Evolutionary conservation across 1,284 basidiomycete species (phyloP).

Genomic region (Austroboletus sp.): DNA sequence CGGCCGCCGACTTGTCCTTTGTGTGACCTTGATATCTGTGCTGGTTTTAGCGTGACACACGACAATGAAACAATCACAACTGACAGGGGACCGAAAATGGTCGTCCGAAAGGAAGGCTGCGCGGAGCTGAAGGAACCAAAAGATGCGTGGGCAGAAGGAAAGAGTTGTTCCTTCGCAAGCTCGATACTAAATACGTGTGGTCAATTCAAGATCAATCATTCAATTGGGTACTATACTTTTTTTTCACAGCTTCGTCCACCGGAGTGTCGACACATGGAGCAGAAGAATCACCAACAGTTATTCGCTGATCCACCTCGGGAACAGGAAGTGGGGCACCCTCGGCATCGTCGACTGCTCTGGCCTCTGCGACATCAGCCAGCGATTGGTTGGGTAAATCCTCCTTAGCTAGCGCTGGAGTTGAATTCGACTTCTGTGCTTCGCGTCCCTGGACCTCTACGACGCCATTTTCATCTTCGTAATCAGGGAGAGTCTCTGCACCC

Average conservation of each 20-base stretch:
- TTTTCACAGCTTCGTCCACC: slow-evolving; percentile 20
- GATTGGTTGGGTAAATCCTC: slow-evolving; percentile 1
- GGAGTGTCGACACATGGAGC: not conserved
- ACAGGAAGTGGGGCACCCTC: slow-evolving; percentile 1
- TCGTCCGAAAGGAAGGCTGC: slow-evolving; percentile 31
- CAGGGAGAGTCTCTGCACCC: slow-evolving; percentile 39
- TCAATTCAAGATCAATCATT: slow-evolving; percentile 5
- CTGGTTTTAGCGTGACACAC: slow-evolving; percentile 9
- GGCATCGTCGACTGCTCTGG: slow-evolving; percentile 2
- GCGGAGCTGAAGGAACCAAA: slow-evolving; percentile 14
- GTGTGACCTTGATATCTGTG: slow-evolving; percentile 26
- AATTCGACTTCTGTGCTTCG: not conserved
- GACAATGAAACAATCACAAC: slow-evolving; percentile 20
- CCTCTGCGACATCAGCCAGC: not conserved
- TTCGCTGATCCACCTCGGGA: slow-evolving; percentile 3
- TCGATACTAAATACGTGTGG: slow-evolving; percentile 30
- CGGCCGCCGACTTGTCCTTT: not conserved
- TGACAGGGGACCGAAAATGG: slow-evolving; percentile 55
- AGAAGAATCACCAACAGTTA: not conserved
- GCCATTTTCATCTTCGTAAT: slow-evolving; percentile 47
- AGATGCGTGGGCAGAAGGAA: slow-evolving; percentile 34
- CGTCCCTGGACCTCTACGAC: slow-evolving; percentile 12
- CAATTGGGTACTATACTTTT: slow-evolving; percentile 19
- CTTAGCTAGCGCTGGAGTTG: not conserved
- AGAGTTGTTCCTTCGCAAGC: slow-evolving; percentile 40